phyloP scores from a whole-genome alignment of 805 yeast species.

The Candida suzukii region DNA sequence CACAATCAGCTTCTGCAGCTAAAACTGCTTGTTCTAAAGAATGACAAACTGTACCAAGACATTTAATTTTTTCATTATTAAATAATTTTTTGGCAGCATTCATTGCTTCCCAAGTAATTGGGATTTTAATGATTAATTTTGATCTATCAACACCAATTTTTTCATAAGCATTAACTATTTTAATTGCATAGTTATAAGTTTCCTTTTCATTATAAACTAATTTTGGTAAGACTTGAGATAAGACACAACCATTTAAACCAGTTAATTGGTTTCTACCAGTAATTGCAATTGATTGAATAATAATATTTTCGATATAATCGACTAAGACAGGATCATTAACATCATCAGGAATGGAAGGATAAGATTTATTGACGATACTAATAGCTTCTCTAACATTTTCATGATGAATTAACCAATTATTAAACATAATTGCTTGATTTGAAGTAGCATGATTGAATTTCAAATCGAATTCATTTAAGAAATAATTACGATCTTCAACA shows the following conservation, averaged over 20 bases:
- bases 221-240: constrained; percentile 23
- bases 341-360: constrained; percentile 7
- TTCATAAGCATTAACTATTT: constrained; percentile 23
- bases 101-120: constrained; percentile 28
- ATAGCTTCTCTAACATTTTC: constrained; percentile 15
- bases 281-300: constrained; percentile 16
- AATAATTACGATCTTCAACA: constrained; percentile 14
- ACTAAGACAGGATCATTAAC: constrained; percentile 5
- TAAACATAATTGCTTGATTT: constrained; percentile 19
- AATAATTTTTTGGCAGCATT: constrained; percentile 23
- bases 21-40: constrained; percentile 28
- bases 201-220: constrained; percentile 19
- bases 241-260: constrained; percentile 15
- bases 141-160: constrained; percentile 24
- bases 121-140: constrained; percentile 27
- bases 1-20: constrained; percentile 30
- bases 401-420: constrained; percentile 16
- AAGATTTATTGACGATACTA: constrained; percentile 6
- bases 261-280: constrained; percentile 16
- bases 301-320: constrained; percentile 12
- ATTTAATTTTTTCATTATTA: constrained; percentile 17
- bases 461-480: constrained; percentile 6
- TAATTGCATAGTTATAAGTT: constrained; percentile 18
- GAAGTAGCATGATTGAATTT: constrained; percentile 21
- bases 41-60: constrained; percentile 30